Evolutionary conservation across 495 filamentous ascomycete genomes (phyloP).

Genomic region (Daldinia bambusicola): DNA sequence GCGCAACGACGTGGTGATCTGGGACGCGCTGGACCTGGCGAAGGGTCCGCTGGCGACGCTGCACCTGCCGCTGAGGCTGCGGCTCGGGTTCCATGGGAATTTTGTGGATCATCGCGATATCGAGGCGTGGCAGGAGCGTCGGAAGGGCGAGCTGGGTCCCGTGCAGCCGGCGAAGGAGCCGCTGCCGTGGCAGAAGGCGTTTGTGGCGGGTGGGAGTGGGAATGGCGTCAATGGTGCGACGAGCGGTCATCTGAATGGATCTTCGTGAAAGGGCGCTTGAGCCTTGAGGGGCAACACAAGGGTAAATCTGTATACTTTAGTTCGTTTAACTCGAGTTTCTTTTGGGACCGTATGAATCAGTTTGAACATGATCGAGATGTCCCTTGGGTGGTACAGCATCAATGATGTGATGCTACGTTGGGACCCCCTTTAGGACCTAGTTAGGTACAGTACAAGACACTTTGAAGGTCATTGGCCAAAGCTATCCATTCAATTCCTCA

Average conservation of each 20-base stretch:
- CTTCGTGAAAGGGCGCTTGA: conserved; percentile 4
- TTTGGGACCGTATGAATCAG: not conserved
- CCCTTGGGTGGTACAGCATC: not conserved
- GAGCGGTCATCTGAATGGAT: conserved; percentile 32
- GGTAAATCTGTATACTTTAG: not conserved
- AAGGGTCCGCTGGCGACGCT: conserved; percentile 59
- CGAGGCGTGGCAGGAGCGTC: conserved; percentile 53
- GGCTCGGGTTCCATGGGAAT: conserved; percentile 60
- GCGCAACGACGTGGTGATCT: conserved; percentile 61
- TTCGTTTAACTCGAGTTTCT: not conserved
- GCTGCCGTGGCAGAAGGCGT: conserved; percentile 55
- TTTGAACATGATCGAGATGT: not conserved
- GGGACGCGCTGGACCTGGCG: conserved; percentile 58
- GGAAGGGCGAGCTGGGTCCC: conserved; percentile 55
- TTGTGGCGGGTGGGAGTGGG: conserved; percentile 22
- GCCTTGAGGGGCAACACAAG: not conserved
- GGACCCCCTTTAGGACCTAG: not conserved
- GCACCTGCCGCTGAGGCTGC: conserved; percentile 57
- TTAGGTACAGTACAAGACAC: not conserved
- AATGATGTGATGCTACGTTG: not conserved
- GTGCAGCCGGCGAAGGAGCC: conserved; percentile 53
- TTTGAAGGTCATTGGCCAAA: not conserved
- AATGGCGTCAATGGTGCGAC: conserved; percentile 24
- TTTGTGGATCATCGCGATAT: conserved; percentile 60
- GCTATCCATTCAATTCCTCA: not conserved